These are phyloP conservation scores for Pichia sp. DNA, from an alignment of 1,139 yeast genomes.

Conservation along the genomic window DNA sequence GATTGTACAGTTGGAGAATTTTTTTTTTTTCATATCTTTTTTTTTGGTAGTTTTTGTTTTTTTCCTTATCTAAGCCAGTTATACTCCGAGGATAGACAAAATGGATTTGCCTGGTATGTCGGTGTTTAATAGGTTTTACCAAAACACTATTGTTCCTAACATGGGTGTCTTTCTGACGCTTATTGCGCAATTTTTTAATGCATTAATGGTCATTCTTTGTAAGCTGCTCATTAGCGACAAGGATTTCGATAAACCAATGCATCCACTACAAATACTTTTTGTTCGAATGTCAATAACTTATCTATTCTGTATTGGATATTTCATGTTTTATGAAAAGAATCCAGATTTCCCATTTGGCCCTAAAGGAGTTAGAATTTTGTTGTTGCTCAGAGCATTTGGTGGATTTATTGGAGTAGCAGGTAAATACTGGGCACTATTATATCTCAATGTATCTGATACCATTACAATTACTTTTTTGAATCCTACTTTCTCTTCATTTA, in stretches of 20 bases:
- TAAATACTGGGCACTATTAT: conserved; percentile 59
- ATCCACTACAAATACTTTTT: conserved; percentile 71
- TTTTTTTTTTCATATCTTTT: no score
- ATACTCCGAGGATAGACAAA: no score
- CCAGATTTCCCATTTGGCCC: conserved; percentile 75
- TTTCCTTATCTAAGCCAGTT: no score
- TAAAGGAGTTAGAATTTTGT: conserved; percentile 40
- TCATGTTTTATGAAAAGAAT: conserved; percentile 36
- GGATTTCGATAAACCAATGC: conserved; percentile 46
- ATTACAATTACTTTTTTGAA: conserved; percentile 71
- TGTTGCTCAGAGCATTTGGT: conserved; percentile 52
- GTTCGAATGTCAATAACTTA: conserved; percentile 72
- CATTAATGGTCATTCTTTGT: conserved; percentile 69
- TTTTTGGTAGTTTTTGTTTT: no score
- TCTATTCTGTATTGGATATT: conserved; percentile 30
- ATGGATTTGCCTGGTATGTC: no score
- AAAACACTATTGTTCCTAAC: conserved; percentile 16
- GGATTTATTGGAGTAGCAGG: conserved; percentile 61
- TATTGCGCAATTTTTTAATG: conserved; percentile 62
- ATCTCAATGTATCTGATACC: conserved; percentile 56
- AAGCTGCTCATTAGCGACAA: conserved; percentile 58
- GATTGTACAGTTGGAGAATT: no score
- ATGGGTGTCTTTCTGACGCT: conserved; percentile 33
- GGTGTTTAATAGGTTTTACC: conserved; percentile 2
- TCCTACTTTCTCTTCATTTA: conserved; percentile 69